A percentile compares a stretch with the other conserved stretches of the same genome.
These are phyloP conservation scores for Begonia loranthoides DNA, from an alignment of 306 rosid genomes.

Conservation along the genomic window DNA sequence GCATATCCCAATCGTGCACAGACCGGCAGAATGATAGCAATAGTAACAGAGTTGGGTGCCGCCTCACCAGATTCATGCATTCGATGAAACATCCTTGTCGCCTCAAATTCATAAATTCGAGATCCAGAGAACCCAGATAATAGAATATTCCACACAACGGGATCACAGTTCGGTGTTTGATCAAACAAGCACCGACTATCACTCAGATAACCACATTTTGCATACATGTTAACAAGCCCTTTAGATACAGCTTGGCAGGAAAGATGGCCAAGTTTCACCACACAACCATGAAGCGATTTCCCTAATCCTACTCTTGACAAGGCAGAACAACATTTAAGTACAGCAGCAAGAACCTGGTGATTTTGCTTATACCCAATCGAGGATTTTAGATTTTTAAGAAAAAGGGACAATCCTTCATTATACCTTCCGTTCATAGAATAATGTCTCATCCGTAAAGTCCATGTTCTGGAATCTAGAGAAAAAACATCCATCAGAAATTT, in stretches of 20 bases:
- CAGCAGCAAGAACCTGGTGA: constrained; percentile 30
- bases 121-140: constrained; percentile 58
- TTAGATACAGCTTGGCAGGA: constrained; percentile 49
- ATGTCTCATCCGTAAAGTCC: constrained; percentile 30
- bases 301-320: constrained; percentile 39
- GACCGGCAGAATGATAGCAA: constrained; percentile 60
- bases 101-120: constrained; percentile 26
- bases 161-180: constrained; percentile 36
- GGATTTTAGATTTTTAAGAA: constrained; percentile 20
- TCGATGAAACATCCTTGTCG: constrained; percentile 33
- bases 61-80: constrained; percentile 46
- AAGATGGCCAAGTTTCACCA: constrained; percentile 52
- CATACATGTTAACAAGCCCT: constrained; percentile 77
- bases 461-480: constrained; percentile 26
- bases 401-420: constrained; percentile 42
- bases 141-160: constrained; percentile 75
- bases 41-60: constrained; percentile 52
- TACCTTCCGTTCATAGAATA: constrained; percentile 29
- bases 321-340: constrained; percentile 65
- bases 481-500: constrained; percentile 23
- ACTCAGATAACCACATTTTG: constrained; percentile 52
- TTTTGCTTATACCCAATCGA: constrained; percentile 33
- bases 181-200: constrained; percentile 48
- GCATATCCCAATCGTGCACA: constrained; percentile 43
- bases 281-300: constrained; percentile 45